Evolutionary conservation across 345 rosid genomes (phyloP), one percentile per base, ranked within the genome.

Genomic region (Brassica cretica): DNA sequence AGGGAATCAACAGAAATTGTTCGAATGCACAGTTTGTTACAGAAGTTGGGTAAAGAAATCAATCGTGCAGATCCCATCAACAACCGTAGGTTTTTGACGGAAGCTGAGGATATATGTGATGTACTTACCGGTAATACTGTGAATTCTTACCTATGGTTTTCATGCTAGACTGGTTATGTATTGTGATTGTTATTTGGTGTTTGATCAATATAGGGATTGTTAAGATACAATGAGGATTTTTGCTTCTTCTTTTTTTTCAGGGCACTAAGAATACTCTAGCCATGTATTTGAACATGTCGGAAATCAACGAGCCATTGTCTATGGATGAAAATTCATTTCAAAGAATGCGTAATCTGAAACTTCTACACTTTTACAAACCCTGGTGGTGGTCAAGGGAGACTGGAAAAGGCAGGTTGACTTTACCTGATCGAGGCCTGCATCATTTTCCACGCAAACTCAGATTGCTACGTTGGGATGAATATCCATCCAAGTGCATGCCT

Each of bases 21-120:
- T 0, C 2, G 59, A 1, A 77, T 84, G 80, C 84, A 84, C 66
- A 64, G 49, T 67, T 68, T 77, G 70, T 62, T 79, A n/a, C 76
- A 74, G 29, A 76, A 70, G 32, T 30, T 84, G 78, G 80, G 82
- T 12, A 6, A 60, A 59, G 64, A 71, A 12, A 58, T 81, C 56
- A 67, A 77, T 16, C 82, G 59, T 1, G 27, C 21, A 37, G 74
- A 80, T n/a, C 29, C 25, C 25, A 29, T 44, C n/a, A 18, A 69
- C 71, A 55, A 64, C 0, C 71, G 77, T 1, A 75, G 78, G 11
- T 60, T 80, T 11, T 32, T 83, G 15, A 66, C 71, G 84, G 75
- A 59, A 37, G n/a, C 37, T 18, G 10, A 58, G 2, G 66, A 71
- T 14, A 59, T 59, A 1, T n/a, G n/a, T 30, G 21, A 71, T 24